phyloP scores from a whole-genome alignment of 192 early-diverging fungal genomes.

The Coemansia sp. region DNA sequence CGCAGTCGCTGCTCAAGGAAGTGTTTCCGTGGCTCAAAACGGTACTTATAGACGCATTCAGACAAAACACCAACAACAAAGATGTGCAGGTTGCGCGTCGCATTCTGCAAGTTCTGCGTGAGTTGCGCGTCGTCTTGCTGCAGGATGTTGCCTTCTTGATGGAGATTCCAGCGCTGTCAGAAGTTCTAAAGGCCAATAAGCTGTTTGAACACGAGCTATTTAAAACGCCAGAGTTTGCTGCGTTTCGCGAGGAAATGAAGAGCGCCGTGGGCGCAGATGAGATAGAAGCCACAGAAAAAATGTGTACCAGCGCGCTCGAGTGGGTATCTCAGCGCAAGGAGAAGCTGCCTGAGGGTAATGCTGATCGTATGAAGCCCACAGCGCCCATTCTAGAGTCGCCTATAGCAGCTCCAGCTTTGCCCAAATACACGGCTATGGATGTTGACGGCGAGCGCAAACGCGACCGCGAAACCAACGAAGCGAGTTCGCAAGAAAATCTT shows the following conservation, averaged over 20 bases:
- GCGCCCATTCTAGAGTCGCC: slow-evolving; percentile 14
- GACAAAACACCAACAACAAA: slow-evolving; percentile 37
- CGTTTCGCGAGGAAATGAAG: slow-evolving; percentile 30
- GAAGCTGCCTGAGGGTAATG: slow-evolving; percentile 12
- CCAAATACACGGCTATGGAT: background rate
- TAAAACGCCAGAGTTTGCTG: slow-evolving; percentile 21
- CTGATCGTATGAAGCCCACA: slow-evolving; percentile 27
- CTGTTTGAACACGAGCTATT: slow-evolving; percentile 37
- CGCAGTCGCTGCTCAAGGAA: slow-evolving; percentile 32
- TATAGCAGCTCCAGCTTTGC: background rate
- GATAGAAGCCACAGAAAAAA: slow-evolving; percentile 13
- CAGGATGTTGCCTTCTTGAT: slow-evolving; percentile 46
- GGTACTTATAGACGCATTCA: slow-evolving; percentile 25
- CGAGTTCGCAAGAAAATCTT: slow-evolving; percentile 1
- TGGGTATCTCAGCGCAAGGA: slow-evolving; percentile 25
- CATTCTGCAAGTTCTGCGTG: slow-evolving; percentile 34
- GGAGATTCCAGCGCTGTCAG: slow-evolving; percentile 31
- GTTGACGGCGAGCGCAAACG: slow-evolving; percentile 22
- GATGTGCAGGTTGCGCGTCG: slow-evolving; percentile 34
- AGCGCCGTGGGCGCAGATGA: slow-evolving; percentile 17
- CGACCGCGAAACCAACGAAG: background rate
- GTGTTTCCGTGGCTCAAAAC: slow-evolving; percentile 48
- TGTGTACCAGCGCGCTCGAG: slow-evolving; percentile 11
- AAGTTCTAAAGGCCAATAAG: slow-evolving; percentile 7
- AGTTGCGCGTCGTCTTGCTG: slow-evolving; percentile 43